Evolutionary conservation across 2,329 filamentous ascomycete genomes (phyloP).

Genomic region (Myrmaecium sp.): DNA sequence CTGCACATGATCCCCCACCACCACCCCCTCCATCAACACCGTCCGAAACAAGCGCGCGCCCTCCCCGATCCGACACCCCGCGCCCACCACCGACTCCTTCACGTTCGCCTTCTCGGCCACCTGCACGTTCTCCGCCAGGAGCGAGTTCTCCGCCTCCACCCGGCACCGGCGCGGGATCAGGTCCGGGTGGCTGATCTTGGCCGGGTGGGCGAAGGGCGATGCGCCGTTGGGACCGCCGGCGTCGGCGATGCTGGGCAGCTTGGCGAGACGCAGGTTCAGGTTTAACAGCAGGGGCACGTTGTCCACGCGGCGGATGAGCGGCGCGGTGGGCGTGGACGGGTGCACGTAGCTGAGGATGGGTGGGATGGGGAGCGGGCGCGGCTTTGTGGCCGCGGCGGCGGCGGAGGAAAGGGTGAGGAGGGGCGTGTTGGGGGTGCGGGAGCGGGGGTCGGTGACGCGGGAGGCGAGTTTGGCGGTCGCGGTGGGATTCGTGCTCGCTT

Average conservation of each 20-base stretch:
- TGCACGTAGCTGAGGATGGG: constrained; percentile 73
- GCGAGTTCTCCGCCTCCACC: constrained; percentile 63
- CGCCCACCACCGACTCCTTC: constrained; percentile 78
- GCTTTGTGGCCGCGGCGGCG: constrained; percentile 7
- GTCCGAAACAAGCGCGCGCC: constrained; percentile 80
- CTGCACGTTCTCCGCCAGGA: constrained; percentile 77
- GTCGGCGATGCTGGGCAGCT: constrained; percentile 56
- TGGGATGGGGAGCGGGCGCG: constrained; percentile 37
- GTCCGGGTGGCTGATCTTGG: constrained; percentile 70
- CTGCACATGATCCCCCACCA: constrained; percentile 68
- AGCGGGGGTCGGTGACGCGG: constrained; percentile 15
- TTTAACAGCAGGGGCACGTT: constrained; percentile 66
- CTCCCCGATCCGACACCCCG: constrained; percentile 69
- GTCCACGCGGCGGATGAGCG: constrained; percentile 75
- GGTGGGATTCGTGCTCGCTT: background rate
- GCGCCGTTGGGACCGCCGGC: constrained; percentile 29
- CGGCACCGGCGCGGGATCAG: constrained; percentile 67
- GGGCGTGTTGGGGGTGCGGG: constrained; percentile 13
- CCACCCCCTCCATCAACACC: constrained; percentile 80
- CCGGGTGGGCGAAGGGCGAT: constrained; percentile 60
- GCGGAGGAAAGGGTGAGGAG: too few relatives aligned
- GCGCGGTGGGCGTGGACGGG: constrained; percentile 36
- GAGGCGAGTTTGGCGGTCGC: constrained; percentile 15
- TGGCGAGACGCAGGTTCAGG: constrained; percentile 73
- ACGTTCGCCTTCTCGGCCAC: constrained; percentile 82